Conservation (phyloP, 2,329 filamentous ascomycete genomes). For the Botrytis paeoniae region DNA sequence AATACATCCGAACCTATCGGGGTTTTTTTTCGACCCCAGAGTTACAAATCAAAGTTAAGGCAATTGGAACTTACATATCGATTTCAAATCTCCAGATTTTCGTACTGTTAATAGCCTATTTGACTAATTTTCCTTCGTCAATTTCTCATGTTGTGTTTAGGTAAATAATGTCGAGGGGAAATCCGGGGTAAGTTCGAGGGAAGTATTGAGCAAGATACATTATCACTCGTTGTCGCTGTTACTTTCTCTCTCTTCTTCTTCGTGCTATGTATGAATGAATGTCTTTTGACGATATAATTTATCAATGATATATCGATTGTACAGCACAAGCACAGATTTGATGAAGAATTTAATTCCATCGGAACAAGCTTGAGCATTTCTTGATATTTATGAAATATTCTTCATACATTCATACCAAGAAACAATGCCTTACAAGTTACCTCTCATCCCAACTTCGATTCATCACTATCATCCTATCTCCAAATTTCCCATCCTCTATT, state of each 20-base stretch:
- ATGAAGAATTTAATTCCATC: neutral
- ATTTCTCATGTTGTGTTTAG: neutral
- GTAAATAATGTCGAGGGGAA: neutral
- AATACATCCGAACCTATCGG: neutral
- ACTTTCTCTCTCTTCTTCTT: neutral
- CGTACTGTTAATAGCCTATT: too few relatives aligned
- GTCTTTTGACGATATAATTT: accelerated
- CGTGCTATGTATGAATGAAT: neutral
- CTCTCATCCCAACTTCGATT: too few relatives aligned
- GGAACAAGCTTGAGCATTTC: too few relatives aligned
- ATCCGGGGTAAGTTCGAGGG: too few relatives aligned
- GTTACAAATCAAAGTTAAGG: neutral
- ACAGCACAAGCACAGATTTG: neutral
- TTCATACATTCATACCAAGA: too few relatives aligned
- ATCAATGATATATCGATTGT: neutral
- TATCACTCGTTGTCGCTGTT: neutral
- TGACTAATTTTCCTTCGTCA: neutral
- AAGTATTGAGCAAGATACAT: neutral
- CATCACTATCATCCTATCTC: too few relatives aligned
- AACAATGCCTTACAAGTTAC: too few relatives aligned
- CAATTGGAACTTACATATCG: neutral
- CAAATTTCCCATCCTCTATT: too few relatives aligned
- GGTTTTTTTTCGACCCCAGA: neutral
- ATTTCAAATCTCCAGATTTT: neutral
- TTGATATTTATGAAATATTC: too few relatives aligned